Conservation (phyloP, 1,284 basidiomycete genomes). For the Butyriboletus appendiculatus region DNA sequence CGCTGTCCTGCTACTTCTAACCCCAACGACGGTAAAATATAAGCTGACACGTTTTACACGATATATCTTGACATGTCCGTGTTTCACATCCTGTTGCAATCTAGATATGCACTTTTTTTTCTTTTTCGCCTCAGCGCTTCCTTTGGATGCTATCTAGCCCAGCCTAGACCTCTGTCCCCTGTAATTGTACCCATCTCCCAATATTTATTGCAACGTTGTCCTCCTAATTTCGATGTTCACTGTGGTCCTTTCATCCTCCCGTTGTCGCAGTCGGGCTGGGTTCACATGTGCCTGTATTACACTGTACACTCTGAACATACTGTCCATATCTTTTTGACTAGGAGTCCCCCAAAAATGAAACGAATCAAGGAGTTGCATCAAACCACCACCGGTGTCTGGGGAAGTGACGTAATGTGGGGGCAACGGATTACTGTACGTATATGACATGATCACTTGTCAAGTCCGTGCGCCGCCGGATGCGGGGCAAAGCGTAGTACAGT, state of each 20-base stretch:
- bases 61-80: slow-evolving; percentile 27
- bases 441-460: no score
- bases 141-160: slow-evolving; percentile 31
- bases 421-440: background rate
- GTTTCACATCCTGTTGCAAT: slow-evolving; percentile 16
- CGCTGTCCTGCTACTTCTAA: background rate
- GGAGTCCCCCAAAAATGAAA: no score
- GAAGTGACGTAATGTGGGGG: background rate
- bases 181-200: slow-evolving; percentile 29
- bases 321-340: background rate
- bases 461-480: no score
- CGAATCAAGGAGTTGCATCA: no score
- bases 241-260: background rate
- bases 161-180: slow-evolving; percentile 28
- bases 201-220: slow-evolving; percentile 23
- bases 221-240: background rate
- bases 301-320: slow-evolving; percentile 22
- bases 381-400: no score
- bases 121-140: background rate
- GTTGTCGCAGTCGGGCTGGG: slow-evolving; percentile 8
- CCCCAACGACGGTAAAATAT: slow-evolving; percentile 1
- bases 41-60: slow-evolving; percentile 22
- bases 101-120: slow-evolving; percentile 32
- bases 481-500: no score
- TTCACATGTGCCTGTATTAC: slow-evolving; percentile 25